phyloP scores from a whole-genome alignment of 495 filamentous ascomycete genomes.

The Hypomontagnella monticulosa region DNA sequence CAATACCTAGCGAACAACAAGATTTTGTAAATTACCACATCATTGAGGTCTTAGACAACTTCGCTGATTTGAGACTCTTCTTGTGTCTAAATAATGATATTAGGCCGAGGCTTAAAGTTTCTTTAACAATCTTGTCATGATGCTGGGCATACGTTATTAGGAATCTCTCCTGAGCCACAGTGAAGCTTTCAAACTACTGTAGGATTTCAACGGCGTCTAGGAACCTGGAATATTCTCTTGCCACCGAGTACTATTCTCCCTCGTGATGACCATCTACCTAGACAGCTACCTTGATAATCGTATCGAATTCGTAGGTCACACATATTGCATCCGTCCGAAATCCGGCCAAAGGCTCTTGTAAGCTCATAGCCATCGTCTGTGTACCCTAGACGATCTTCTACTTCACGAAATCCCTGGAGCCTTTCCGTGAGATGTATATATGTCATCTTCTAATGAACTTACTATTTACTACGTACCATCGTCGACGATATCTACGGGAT shows the following conservation, averaged over 20 bases:
- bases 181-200: neutral
- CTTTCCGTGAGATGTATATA: too few relatives aligned
- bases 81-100: neutral
- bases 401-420: too few relatives aligned
- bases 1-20: neutral
- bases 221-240: constrained; percentile 4
- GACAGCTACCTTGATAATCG: too few relatives aligned
- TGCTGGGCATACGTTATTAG: neutral
- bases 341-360: too few relatives aligned
- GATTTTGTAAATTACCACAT: constrained; percentile 14
- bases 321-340: too few relatives aligned
- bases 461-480: too few relatives aligned
- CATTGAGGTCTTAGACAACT: constrained; percentile 32
- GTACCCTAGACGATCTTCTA: too few relatives aligned
- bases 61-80: constrained; percentile 2
- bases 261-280: too few relatives aligned
- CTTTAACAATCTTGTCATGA: constrained; percentile 8
- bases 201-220: too few relatives aligned
- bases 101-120: neutral
- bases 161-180: neutral
- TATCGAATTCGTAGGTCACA: too few relatives aligned
- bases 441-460: neutral
- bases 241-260: neutral
- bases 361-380: too few relatives aligned
- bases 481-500: constrained; percentile 1